Evolutionary conservation across 2,329 filamentous ascomycete species (phyloP), one percentile per base, ranked within the genome.

Genomic region (Cytospora piceicola): DNA sequence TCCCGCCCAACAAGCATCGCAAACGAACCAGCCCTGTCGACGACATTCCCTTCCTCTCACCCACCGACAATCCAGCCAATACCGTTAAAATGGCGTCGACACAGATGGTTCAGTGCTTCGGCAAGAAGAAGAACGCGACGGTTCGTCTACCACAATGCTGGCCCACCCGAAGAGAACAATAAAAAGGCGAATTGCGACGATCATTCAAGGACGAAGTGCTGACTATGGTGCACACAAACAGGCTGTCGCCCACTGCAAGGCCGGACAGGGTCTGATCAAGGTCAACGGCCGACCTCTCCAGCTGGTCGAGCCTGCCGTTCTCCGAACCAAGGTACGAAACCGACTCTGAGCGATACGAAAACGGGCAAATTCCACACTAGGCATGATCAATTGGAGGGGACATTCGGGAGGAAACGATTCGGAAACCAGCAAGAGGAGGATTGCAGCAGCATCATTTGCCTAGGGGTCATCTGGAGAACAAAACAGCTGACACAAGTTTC

Each of bases 231-330:
- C 34, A 14, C 53, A 57, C 63, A 24, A 52, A 61, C 49, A 68
- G 66, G 66, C 66, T 68, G 66, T 68, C 66, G 66, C 66, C 54
- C 66, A 68, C 61, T 57, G 42, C 58, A 67, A 68, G 65, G 72
- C 73, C 66, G 76, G 76, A 69, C 73, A 77, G 73, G 95, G 95
- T 82, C 90, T 98, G 77, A 88, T 99, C 85, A 97, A 96, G 88
- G 95, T 97, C 84, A 99, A 98, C 88, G 95, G 95, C 84, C 92
- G 93, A 81, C 95, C 95, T 78, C 90, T 99, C 77, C 86, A 86
- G 78, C 92, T 98, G 77, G 91, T 97, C 77, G 92, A 97, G 86
- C 94, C 95, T 77, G 92, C 97, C 85, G 90, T 97, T 83, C 88
- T 99, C 78, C 91, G 95, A 82, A 97, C 96, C 90, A 98, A 97